Evolutionary conservation across 257 asterid species (phyloP), one percentile per base, ranked within the genome.

Genomic region (Nyctanthes arbortristis): DNA sequence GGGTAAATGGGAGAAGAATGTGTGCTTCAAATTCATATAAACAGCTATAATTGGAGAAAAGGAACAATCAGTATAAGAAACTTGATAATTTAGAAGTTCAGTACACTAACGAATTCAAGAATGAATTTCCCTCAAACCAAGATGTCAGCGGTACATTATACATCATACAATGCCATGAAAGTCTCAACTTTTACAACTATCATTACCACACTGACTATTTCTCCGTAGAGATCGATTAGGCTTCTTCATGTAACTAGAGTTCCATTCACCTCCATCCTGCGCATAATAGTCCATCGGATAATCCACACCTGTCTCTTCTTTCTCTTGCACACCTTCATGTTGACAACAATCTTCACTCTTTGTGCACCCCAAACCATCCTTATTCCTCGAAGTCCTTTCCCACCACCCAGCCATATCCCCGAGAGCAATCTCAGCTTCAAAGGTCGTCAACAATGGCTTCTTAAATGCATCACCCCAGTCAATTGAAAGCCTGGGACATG

Each of bases 281-380:
- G 97, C 82, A 84, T 93, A 91, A 78, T 93, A 93, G 84, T 93
- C 99, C 99, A 93, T 93, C 0, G 96, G 97, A 75, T 93, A 91
- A 81, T 86, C 96, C 72, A 81, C 88, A 18, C 60, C 80, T 0
- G 20, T 60, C 62, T 59, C 80, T 58, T 47, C 73, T 58, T 67
- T 62, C 49, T 65, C 86, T 37, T 75, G 60, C 70, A 22, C 79
- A 54, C 71, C 73, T 12, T 18, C 80, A 73, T 76, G 61, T 34
- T 71, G 77, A 61, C 94, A 83, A 65, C 86, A 85, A 25, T 70
- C 73, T 69, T 62, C 84, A 58, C 79, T 77, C 67, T 25, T 74
- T 9, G 58, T 68, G 71, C 88, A 43, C 45, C 73, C 79, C 69
- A 40, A 10, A n/a, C n/a, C n/a, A n/a, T n/a, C n/a, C n/a, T n/a